Conservation (phyloP, 2,329 filamentous ascomycete genomes). For the Aciculosporium take region DNA sequence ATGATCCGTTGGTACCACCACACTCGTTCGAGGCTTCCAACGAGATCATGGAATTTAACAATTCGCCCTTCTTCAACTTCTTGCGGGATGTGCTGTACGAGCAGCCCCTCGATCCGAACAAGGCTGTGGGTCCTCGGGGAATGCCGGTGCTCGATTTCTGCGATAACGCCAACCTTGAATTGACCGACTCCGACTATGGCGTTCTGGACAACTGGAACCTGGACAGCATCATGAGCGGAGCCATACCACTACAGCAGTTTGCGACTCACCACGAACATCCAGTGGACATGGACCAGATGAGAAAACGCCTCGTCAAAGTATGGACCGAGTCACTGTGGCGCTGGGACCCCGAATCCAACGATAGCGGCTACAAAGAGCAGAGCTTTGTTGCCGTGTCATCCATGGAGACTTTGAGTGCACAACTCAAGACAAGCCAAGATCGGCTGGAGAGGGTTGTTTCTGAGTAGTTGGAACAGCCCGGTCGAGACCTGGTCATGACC, state of each 20-base stretch:
- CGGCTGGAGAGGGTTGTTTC: constrained; percentile 25
- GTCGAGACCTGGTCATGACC: constrained; percentile 48
- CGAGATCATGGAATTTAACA: constrained; percentile 16
- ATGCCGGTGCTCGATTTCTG: constrained; percentile 35
- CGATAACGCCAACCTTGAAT: constrained; percentile 32
- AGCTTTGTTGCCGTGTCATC: constrained; percentile 29
- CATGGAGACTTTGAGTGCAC: constrained; percentile 22
- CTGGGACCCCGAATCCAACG: constrained; percentile 31
- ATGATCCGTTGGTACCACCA: constrained; percentile 1
- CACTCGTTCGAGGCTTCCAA: not conserved
- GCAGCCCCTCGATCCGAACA: constrained; percentile 23
- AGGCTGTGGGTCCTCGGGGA: constrained; percentile 24
- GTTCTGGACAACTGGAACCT: constrained; percentile 35
- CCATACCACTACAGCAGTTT: constrained; percentile 11
- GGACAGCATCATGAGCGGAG: constrained; percentile 18
- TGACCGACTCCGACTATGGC: constrained; percentile 38
- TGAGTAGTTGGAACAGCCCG: constrained; percentile 30
- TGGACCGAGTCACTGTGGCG: constrained; percentile 38
- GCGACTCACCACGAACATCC: constrained; percentile 21
- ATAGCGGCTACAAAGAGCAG: constrained; percentile 30
- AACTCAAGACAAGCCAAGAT: constrained; percentile 24
- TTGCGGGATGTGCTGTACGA: constrained; percentile 36
- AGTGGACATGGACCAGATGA: constrained; percentile 29
- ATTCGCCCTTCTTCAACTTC: constrained; percentile 34
- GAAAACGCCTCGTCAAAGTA: constrained; percentile 31